phyloP scores from a whole-genome alignment of 352 stramenopile genomes.

The Phytophthora pistaciae region DNA sequence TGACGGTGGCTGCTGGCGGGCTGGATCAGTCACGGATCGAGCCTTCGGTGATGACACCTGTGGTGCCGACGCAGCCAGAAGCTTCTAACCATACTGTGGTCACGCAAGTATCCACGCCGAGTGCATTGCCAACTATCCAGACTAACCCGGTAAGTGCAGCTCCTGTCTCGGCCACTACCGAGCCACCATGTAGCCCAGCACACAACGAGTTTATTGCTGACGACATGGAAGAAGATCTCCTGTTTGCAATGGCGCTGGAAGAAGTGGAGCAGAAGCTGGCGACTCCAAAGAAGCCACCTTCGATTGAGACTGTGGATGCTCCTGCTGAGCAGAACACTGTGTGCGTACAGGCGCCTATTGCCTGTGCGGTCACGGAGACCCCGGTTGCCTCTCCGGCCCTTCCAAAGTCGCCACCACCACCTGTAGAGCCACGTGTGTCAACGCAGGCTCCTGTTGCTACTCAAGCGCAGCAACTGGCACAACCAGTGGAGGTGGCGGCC shows the following conservation, averaged over 20 bases:
- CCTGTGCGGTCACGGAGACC: neutral
- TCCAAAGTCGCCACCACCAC: neutral
- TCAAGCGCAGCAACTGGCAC: slow-evolving; percentile 9
- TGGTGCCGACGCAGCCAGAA: neutral
- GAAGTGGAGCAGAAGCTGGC: slow-evolving; percentile 64
- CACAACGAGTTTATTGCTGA: slow-evolving; percentile 71
- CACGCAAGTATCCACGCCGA: neutral
- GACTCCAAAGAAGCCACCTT: slow-evolving; percentile 30
- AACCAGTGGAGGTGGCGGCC: neutral
- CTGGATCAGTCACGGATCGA: neutral
- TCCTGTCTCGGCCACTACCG: neutral
- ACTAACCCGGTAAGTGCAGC: neutral
- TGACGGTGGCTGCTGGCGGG: neutral
- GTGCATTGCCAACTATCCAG: neutral
- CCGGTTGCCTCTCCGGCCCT: neutral
- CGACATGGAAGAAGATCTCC: slow-evolving; percentile 69
- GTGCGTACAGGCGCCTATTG: neutral
- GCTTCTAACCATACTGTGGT: neutral
- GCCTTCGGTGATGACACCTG: neutral
- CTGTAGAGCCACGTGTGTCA: slow-evolving; percentile 5
- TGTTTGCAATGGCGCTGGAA: slow-evolving; percentile 74
- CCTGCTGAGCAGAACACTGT: slow-evolving; percentile 3
- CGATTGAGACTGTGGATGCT: slow-evolving; percentile 2
- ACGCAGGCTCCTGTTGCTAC: neutral
- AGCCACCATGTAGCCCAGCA: neutral